Percentiles rank a stretch among this genome's conserved stretches.
Evolutionary conservation across 352 stramenopile species (phyloP).

Genomic region (Phytophthora litchii): DNA sequence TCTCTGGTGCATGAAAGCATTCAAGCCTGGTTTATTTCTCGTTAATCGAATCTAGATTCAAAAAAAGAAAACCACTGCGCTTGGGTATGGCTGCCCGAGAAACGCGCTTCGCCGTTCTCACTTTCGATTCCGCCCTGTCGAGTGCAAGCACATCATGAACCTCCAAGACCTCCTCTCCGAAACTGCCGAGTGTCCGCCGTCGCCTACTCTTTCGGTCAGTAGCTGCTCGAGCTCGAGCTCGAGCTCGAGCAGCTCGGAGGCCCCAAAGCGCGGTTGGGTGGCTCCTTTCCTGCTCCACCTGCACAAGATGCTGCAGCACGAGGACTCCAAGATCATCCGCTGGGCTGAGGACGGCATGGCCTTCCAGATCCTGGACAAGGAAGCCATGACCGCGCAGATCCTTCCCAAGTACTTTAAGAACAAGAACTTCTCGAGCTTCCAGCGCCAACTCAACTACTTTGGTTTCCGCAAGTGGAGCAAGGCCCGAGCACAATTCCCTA

Average conservation of each 20-base stretch:
- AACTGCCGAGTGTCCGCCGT: slow-evolving; percentile 36
- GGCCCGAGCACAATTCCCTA: slow-evolving; percentile 69
- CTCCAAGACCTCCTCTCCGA: slow-evolving; percentile 48
- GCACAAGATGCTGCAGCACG: slow-evolving; percentile 83
- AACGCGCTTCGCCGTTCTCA: slow-evolving; percentile 35
- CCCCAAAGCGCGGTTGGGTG: slow-evolving; percentile 71
- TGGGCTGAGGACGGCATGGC: slow-evolving; percentile 79
- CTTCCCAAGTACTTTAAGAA: slow-evolving; percentile 96
- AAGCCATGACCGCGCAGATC: slow-evolving; percentile 86
- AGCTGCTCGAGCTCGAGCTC: slow-evolving; percentile 43
- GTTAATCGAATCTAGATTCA: slow-evolving; percentile 49
- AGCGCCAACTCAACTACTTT: slow-evolving; percentile 96
- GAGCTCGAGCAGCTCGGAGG: slow-evolving; percentile 14
- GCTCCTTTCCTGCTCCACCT: slow-evolving; percentile 87
- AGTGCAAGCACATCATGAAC: slow-evolving; percentile 43
- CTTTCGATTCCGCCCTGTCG: slow-evolving; percentile 34
- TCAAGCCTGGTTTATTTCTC: slow-evolving; percentile 1
- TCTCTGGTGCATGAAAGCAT: not conserved
- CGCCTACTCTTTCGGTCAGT: slow-evolving; percentile 41
- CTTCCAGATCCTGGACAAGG: slow-evolving; percentile 89
- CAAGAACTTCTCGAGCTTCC: slow-evolving; percentile 95
- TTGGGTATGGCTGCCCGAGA: slow-evolving; percentile 46
- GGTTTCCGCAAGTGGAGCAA: slow-evolving; percentile 93
- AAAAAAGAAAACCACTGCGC: slow-evolving; percentile 66
- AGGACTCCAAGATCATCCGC: slow-evolving; percentile 80